Base-by-base conservation (phyloP, 352 stramenopile species). In the Globisporangium nodosum region DNA sequence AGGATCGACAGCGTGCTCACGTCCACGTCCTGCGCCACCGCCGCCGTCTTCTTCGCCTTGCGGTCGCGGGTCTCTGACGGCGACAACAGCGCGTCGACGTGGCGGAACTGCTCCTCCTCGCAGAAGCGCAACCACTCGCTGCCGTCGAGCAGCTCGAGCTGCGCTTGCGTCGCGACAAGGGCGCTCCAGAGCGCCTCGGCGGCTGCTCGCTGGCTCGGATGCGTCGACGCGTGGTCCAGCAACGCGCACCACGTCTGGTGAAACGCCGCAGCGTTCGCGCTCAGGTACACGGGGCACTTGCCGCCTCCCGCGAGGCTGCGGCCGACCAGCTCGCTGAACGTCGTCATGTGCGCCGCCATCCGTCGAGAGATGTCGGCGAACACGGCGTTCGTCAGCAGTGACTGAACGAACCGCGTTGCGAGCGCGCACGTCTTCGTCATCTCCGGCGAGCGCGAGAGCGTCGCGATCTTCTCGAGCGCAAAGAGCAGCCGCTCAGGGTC, bases 101-200 rank as follows among this genome's bases (percentile, higher is more conserved):
- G 55, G 8, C 54, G 60, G 61, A 79, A 89, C 58, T 90, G 71
- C 35, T 90, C 78, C 56, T 79, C 55, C 56, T 93, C 81, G 30
- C 78, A 88, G 54, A 93, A 93, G 35, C 72, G 66, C 49, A 89
- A 47, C 79, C 81, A 90, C 56, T 86, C 70, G 42, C 78, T 68
- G 9, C 78, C 74, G 49, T 87, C 72, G 24, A 89, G 54, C 43
- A 90, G 24, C 51, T 86, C 69, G 2, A 90, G 63, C 6, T 81
- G 76, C 21, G 46, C 52, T 49, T 89, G 78, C 15, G 61, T 46
- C 8, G 63, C 50, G 12, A 74, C 12, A 21, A 89, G 65, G 16
- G 66, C 65, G 4, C 63, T 27, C 78, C 76, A 90, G 27, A 76
- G 49, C 24, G 3, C 49, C 1, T 80, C 63, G 3, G 81, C 57